These are phyloP conservation scores for Pythium aquatile DNA, from an alignment of 352 stramenopile species.

Conservation along the genomic window DNA sequence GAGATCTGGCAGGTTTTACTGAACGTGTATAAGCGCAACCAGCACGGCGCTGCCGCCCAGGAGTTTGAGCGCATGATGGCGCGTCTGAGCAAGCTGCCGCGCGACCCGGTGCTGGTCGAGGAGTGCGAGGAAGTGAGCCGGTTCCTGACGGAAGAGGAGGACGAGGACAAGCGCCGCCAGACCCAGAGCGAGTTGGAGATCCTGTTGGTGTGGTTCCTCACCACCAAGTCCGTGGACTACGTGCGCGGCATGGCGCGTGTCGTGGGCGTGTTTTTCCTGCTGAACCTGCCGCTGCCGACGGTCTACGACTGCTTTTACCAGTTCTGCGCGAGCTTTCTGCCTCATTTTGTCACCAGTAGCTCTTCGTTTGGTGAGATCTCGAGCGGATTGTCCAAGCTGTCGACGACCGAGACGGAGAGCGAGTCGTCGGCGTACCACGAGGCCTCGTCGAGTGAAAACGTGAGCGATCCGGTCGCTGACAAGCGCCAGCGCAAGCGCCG, in stretches of 20 bases:
- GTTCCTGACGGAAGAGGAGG: conserved; percentile 29
- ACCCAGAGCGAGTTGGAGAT: conserved; percentile 71
- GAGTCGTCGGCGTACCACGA: conserved; percentile 42
- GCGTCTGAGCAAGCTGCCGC: conserved; percentile 58
- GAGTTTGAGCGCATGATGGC: conserved; percentile 76
- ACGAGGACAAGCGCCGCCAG: conserved; percentile 28
- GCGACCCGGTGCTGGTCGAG: conserved; percentile 55
- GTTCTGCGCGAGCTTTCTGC: conserved; percentile 71
- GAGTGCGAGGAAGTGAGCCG: conserved; percentile 52
- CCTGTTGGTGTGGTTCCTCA: conserved; percentile 78
- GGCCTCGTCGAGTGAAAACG: conserved; percentile 15
- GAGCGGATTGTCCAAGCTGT: conserved; percentile 21
- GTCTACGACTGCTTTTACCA: conserved; percentile 89
- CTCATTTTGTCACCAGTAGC: conserved; percentile 58
- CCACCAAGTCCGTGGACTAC: conserved; percentile 78
- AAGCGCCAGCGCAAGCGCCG: conserved; percentile 32
- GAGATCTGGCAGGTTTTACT: conserved; percentile 84
- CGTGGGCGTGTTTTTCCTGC: conserved; percentile 69
- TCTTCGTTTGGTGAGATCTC: conserved; percentile 9
- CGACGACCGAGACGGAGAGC: conserved; percentile 22
- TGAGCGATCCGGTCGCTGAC: conserved; percentile 32
- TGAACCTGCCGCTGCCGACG: conserved; percentile 67
- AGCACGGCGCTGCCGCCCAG: conserved; percentile 61
- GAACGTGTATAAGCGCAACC: conserved; percentile 78
- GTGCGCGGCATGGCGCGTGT: conserved; percentile 71